Evolutionary conservation across 2,329 filamentous ascomycete species (phyloP), one percentile per base, ranked within the genome.

Genomic region (Phaeosphaeria sp.): DNA sequence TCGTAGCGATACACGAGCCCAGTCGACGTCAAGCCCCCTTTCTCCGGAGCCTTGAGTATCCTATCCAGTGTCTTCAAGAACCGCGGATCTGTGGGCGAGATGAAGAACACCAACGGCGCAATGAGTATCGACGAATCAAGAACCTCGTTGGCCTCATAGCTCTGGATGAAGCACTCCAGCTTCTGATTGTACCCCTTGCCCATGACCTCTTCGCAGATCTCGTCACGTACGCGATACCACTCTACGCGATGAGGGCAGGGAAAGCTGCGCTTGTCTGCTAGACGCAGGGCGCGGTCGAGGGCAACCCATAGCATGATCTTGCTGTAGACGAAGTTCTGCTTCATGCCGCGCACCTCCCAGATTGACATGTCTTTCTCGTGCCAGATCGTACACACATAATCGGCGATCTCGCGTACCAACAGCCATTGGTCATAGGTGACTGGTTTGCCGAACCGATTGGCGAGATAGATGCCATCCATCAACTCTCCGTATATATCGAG

Each of bases 231-330:
- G 48, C 81, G 81, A 42, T 90, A 78, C 91, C 91, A 93, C 49
- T 85, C 83, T 42, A 73, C 75, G 2, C 89, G 83, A 66, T 90
- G 89, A 1, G 89, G 90, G 60, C 91, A 93, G 0, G 91, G 90
- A 21, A 93, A 84, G 66, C 88, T 90, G 53, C 91, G 82, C 76
- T 92, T 93, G 18, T 93, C 90, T 3, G 89, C 83, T 0, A 93
- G 83, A 1, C 91, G 89, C 13, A 93, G 78, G 9, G 88, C 90
- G 5, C 90, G 87, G 72, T 93, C 91, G 61, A 93, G 87, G 18
- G 90, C 89, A 3, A 93, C 91, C 91, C 90, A 93, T 21, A 93
- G 83, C 88, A 93, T 91, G 62, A 93, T 84, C 72, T 93, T 91
- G n/a, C 88, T 91, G 76, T 93, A 93, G 15, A 89, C 86, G 65